Percentiles rank a stretch among this genome's conserved stretches.
Evolutionary conservation across 768 basidiomycete genomes (phyloP).

Genomic region (Kwoniella heveanensis): DNA sequence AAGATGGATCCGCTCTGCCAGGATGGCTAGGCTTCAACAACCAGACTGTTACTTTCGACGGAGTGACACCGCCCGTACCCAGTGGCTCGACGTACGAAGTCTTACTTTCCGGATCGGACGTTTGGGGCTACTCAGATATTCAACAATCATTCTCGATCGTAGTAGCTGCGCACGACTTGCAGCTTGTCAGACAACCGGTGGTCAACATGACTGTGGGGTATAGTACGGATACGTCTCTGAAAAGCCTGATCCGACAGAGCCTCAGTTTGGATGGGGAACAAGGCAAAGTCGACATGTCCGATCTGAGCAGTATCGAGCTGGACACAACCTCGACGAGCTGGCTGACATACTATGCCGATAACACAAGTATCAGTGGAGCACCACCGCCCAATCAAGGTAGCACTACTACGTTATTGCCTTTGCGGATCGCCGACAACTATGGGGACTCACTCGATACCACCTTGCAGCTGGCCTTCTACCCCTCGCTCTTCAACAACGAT

Average conservation of each 20-base stretch:
- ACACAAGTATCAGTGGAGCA: constrained; percentile 66
- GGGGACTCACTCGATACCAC: constrained; percentile 66
- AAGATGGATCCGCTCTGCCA: constrained; percentile 72
- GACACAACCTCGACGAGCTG: constrained; percentile 24
- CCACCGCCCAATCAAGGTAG: constrained; percentile 58
- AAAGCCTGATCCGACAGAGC: constrained; percentile 56
- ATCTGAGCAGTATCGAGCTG: constrained; percentile 43
- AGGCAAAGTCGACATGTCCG: constrained; percentile 67
- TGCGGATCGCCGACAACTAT: constrained; percentile 61
- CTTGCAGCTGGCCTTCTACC: constrained; percentile 68
- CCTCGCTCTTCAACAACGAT: constrained; percentile 68
- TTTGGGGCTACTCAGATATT: constrained; percentile 69
- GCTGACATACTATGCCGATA: constrained; percentile 62
- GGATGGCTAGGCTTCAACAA: constrained; percentile 74
- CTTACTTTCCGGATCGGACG: constrained; percentile 70
- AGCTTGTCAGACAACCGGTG: constrained; percentile 60
- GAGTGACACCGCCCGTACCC: constrained; percentile 65
- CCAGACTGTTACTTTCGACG: constrained; percentile 71
- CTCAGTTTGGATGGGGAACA: constrained; percentile 62
- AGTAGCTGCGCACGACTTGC: constrained; percentile 69
- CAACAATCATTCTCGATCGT: constrained; percentile 66
- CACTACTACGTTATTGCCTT: too few relatives aligned
- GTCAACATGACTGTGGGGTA: constrained; percentile 70
- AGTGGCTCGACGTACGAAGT: constrained; percentile 60
- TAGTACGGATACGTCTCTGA: constrained; percentile 61